Percentiles rank a stretch among this genome's conserved stretches.
phyloP scores from a whole-genome alignment of 176 grass and related monocot genomes.

The Rhynchospora breviuscula region DNA sequence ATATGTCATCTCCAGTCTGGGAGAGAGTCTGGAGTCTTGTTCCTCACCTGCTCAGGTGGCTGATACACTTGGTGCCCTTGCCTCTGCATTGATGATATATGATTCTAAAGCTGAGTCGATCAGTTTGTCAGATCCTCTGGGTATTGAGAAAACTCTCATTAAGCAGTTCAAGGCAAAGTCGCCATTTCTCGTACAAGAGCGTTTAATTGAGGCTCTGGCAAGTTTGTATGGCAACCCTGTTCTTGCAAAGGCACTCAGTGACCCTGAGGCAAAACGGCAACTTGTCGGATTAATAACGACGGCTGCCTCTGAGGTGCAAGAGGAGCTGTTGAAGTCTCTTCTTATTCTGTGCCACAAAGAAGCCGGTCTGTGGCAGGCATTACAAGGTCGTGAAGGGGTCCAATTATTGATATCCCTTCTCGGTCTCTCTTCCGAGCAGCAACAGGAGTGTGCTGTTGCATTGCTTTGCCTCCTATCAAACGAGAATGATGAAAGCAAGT shows the following conservation, averaged over 20 bases:
- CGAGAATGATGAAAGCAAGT: conserved; percentile 99
- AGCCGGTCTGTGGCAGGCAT: conserved; percentile 89
- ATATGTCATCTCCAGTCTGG: conserved; percentile 95
- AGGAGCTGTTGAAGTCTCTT: conserved; percentile 86
- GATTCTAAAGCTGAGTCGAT: conserved; percentile 83
- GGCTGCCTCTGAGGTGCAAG: conserved; percentile 83
- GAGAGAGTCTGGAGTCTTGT: conserved; percentile 96
- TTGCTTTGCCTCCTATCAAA: conserved; percentile 87
- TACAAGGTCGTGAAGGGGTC: conserved; percentile 97
- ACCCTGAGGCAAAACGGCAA: conserved; percentile 87
- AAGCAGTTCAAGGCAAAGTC: conserved; percentile 91
- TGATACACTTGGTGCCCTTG: conserved; percentile 95
- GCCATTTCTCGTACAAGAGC: conserved; percentile 86
- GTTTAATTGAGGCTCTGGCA: conserved; percentile 97
- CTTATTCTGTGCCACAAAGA: conserved; percentile 84
- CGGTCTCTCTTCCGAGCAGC: conserved; percentile 97
- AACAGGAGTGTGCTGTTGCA: conserved; percentile 99
- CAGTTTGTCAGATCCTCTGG: conserved; percentile 66
- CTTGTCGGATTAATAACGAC: conserved; percentile 98
- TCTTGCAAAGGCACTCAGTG: conserved; percentile 70
- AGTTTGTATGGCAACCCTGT: conserved; percentile 93
- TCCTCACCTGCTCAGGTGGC: conserved; percentile 89
- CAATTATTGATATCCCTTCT: conserved; percentile 97
- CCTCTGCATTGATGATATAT: conserved; percentile 99
- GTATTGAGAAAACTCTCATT: conserved; percentile 83